A percentile compares a stretch with the other conserved stretches of the same genome.
Evolutionary conservation across 2,329 filamentous ascomycete species (phyloP).

Genomic region (Xylariaceae sp.): DNA sequence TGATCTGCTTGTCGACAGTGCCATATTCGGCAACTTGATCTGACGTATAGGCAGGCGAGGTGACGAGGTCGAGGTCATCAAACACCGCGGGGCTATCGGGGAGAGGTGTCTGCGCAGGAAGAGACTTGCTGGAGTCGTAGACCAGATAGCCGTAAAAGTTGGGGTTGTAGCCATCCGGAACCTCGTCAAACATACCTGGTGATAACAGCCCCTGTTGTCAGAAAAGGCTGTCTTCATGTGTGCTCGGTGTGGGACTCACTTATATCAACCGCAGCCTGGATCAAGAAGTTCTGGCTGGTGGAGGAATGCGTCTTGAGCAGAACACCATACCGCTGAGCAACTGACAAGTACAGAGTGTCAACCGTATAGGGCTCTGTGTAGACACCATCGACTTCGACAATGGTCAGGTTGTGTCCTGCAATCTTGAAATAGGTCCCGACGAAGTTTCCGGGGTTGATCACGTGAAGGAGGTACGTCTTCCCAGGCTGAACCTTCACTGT

Average conservation of each 20-base stretch:
- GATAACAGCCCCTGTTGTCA: constrained; percentile 2
- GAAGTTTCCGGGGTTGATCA: constrained; percentile 13
- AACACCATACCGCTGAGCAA: constrained; percentile 12
- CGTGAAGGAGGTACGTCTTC: constrained; percentile 11
- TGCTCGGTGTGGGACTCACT: constrained; percentile 3
- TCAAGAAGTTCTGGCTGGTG: constrained; percentile 7
- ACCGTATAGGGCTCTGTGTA: constrained; percentile 12
- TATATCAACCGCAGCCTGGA: constrained; percentile 11
- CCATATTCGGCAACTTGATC: constrained; percentile 10
- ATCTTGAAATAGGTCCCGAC: constrained; percentile 11
- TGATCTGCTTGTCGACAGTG: constrained; percentile 6
- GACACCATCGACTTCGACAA: constrained; percentile 13
- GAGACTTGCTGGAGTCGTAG: constrained; percentile 10
- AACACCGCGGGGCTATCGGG: constrained; percentile 2
- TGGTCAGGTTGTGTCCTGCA: constrained; percentile 9
- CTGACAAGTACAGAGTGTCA: constrained; percentile 9
- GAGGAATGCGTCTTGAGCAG: constrained; percentile 6
- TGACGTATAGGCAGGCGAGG: constrained; percentile 3
- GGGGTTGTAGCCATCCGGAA: constrained; percentile 10
- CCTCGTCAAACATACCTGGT: constrained; percentile 13
- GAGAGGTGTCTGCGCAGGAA: constrained; percentile 8
- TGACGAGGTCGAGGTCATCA: constrained; percentile 7
- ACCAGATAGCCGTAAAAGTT: constrained; percentile 14
- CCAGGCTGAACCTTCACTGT: constrained; percentile 8
- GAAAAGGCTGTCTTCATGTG: neutral